phyloP scores from a whole-genome alignment of 2,329 filamentous ascomycete species.

The Monascus ruber region DNA sequence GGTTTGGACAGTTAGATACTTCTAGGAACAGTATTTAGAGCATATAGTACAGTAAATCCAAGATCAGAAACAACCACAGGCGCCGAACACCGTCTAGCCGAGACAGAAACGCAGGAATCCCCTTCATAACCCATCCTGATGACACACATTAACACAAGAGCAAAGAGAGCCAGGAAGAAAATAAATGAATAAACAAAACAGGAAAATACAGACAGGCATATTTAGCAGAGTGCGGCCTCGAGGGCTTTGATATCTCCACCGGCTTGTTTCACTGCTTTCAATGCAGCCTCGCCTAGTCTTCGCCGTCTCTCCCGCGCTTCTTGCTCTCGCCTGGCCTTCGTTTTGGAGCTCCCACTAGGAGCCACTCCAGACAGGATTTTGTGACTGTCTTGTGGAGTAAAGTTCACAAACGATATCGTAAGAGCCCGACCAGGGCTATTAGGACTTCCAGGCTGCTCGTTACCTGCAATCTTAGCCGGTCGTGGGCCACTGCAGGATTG shows the following conservation, averaged over 20 bases:
- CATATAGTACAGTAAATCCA: too few species aligned
- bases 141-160: too few species aligned
- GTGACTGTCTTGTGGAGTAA: conserved; percentile 66
- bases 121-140: too few species aligned
- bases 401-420: conserved; percentile 68
- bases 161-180: too few species aligned
- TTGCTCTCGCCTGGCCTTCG: conserved; percentile 81
- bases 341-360: conserved; percentile 83
- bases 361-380: conserved; percentile 83
- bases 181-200: neutral
- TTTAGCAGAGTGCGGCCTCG: conserved; percentile 29
- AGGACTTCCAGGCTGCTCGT: conserved; percentile 15
- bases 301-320: conserved; percentile 68
- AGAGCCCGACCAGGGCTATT: conserved; percentile 32
- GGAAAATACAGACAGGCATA: neutral
- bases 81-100: too few species aligned
- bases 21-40: too few species aligned
- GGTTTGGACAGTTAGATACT: too few species aligned
- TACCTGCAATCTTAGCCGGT: conserved; percentile 18
- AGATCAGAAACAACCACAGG: too few species aligned
- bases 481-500: conserved; percentile 22
- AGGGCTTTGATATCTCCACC: conserved; percentile 36
- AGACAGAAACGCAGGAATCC: too few species aligned
- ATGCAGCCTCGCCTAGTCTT: conserved; percentile 31
- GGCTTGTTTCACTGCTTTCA: conserved; percentile 33